Conservation (phyloP, 2,329 filamentous ascomycete genomes). For the Sarocladium kiliense region DNA sequence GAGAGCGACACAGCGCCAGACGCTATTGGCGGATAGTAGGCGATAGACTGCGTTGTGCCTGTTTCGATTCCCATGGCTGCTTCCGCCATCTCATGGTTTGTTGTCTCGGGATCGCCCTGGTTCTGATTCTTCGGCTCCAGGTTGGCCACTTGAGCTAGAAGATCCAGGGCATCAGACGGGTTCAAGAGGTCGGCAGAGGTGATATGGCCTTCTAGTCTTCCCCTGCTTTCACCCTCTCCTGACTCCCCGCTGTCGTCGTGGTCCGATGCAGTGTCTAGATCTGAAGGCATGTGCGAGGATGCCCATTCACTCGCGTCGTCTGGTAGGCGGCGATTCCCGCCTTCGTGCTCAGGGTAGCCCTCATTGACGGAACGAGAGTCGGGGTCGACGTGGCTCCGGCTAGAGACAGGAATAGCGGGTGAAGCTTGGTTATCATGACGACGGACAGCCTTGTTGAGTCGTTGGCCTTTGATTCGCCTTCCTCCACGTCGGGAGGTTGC, state of each 20-base stretch:
- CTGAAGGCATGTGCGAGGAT: conserved; percentile 15
- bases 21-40: conserved; percentile 26
- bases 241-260: conserved; percentile 14
- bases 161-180: conserved; percentile 34
- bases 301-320: conserved; percentile 14
- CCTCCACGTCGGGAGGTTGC: conserved; percentile 35
- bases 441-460: conserved; percentile 9
- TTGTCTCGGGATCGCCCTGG: neutral
- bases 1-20: conserved; percentile 23
- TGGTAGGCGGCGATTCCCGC: neutral
- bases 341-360: neutral
- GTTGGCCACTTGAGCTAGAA: conserved; percentile 35
- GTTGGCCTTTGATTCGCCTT: conserved; percentile 24
- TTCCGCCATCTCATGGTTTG: conserved; percentile 10
- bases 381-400: neutral
- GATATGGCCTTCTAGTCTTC: conserved; percentile 31
- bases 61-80: conserved; percentile 10
- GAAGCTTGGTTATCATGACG: neutral
- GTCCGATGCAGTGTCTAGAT: conserved; percentile 8
- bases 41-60: conserved; percentile 10
- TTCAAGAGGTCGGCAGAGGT: conserved; percentile 34
- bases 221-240: conserved; percentile 13
- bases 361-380: neutral
- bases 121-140: conserved; percentile 23
- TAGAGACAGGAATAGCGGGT: neutral